phyloP scores from a whole-genome alignment of 148 eudicot genomes.

The Spergularia bocconei region DNA sequence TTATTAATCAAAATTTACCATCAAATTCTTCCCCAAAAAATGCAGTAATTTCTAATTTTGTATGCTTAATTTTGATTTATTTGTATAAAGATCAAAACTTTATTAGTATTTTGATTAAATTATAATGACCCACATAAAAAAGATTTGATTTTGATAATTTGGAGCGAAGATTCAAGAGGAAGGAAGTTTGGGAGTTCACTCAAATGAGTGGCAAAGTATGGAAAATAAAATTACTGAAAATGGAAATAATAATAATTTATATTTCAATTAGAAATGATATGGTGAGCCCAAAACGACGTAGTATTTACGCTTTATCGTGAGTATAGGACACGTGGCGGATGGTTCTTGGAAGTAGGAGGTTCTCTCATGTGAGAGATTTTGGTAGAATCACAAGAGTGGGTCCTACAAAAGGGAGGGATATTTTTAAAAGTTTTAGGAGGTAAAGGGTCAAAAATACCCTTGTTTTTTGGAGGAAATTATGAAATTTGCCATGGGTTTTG shows the following conservation, averaged over 20 bases:
- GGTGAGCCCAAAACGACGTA: background rate
- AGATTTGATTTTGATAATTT: constrained; percentile 7
- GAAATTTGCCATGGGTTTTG: background rate
- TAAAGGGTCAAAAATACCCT: background rate
- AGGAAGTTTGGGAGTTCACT: constrained; percentile 4
- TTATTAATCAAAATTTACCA: background rate
- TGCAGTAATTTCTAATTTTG: background rate
- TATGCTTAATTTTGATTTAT: background rate
- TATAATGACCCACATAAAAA: background rate
- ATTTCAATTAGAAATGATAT: no score
- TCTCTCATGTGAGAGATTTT: constrained; percentile 17
- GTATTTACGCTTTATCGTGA: background rate
- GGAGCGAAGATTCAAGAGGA: background rate
- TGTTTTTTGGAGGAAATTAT: background rate
- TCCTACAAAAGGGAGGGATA: constrained; percentile 1
- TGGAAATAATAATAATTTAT: background rate
- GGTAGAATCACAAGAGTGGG: constrained; percentile 7
- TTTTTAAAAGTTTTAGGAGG: constrained; percentile 4
- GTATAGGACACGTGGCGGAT: constrained; percentile 9
- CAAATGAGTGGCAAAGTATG: background rate
- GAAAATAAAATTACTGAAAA: background rate
- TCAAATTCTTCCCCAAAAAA: background rate
- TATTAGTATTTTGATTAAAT: background rate
- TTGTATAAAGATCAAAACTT: background rate
- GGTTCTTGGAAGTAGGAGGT: background rate